Conservation (phyloP, 2,329 filamentous ascomycete genomes). For the Akanthomyces uredinophilus region DNA sequence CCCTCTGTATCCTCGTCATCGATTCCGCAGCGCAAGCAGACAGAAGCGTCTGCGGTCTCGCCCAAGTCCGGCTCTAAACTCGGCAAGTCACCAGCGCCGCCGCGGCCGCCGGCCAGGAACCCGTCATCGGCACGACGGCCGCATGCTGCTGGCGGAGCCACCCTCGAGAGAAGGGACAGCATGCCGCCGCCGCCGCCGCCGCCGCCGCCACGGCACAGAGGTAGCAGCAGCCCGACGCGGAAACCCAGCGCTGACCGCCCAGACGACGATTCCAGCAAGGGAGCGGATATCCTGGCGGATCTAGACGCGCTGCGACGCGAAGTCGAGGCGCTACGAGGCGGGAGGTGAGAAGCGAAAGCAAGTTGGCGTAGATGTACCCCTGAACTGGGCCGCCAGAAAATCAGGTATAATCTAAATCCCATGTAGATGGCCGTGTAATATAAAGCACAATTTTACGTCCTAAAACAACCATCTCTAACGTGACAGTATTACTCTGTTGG, state of each 20-base stretch:
- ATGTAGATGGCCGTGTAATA: background rate
- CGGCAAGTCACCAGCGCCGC: constrained; percentile 28
- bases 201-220: constrained; percentile 45
- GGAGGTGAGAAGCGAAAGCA: background rate
- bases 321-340: constrained; percentile 58
- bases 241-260: constrained; percentile 16
- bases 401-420: background rate
- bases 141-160: constrained; percentile 35
- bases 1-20: constrained; percentile 16
- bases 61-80: background rate
- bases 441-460: background rate
- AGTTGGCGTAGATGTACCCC: background rate
- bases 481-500: no score
- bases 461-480: background rate
- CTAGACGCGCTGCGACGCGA: constrained; percentile 67
- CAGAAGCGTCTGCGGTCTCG: background rate
- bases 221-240: constrained; percentile 33
- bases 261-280: constrained; percentile 25
- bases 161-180: constrained; percentile 24
- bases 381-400: background rate
- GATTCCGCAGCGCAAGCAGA: constrained; percentile 2
- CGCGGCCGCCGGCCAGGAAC: constrained; percentile 42
- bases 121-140: constrained; percentile 38
- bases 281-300: constrained; percentile 64
- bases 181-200: constrained; percentile 34